These are phyloP conservation scores for Septoria linicola DNA, from an alignment of 2,329 filamentous ascomycete species.

Conservation along the genomic window DNA sequence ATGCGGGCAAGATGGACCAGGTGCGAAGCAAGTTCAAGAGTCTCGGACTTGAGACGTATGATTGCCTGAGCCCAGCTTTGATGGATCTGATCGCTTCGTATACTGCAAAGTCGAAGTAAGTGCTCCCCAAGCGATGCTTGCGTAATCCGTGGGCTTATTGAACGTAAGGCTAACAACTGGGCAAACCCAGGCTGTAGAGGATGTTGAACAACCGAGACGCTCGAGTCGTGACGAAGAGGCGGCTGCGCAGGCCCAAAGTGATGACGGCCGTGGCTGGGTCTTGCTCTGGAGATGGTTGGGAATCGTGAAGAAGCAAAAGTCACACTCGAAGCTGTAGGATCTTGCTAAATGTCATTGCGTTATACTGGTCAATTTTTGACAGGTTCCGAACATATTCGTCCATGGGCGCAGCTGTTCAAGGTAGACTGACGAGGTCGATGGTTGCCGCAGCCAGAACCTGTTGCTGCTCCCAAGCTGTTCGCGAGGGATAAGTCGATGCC, in stretches of 20 bases:
- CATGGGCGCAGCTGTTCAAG: no score
- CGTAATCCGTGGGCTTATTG: constrained; percentile 11
- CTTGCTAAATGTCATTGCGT: background rate
- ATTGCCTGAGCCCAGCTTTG: constrained; percentile 59
- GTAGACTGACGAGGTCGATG: no score
- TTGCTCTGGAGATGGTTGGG: constrained; percentile 14
- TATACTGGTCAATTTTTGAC: no score
- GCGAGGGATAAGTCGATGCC: no score
- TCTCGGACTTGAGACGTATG: constrained; percentile 61
- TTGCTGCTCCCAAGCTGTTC: no score
- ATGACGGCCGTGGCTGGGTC: constrained; percentile 4
- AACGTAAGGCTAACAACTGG: constrained; percentile 15
- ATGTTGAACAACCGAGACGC: background rate
- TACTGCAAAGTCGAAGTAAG: constrained; percentile 28
- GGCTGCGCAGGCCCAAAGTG: background rate
- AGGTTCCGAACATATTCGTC: no score
- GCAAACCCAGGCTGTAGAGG: constrained; percentile 21
- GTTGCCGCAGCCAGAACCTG: no score
- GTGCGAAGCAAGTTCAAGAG: constrained; percentile 56
- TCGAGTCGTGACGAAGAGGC: background rate
- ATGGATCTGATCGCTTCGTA: constrained; percentile 54
- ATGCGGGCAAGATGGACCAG: constrained; percentile 54
- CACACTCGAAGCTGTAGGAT: constrained; percentile 8
- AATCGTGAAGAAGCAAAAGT: constrained; percentile 11
- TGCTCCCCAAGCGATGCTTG: constrained; percentile 2